phyloP scores from a whole-genome alignment of 2,329 filamentous ascomycete genomes.

The Ophiostoma angusticollis region DNA sequence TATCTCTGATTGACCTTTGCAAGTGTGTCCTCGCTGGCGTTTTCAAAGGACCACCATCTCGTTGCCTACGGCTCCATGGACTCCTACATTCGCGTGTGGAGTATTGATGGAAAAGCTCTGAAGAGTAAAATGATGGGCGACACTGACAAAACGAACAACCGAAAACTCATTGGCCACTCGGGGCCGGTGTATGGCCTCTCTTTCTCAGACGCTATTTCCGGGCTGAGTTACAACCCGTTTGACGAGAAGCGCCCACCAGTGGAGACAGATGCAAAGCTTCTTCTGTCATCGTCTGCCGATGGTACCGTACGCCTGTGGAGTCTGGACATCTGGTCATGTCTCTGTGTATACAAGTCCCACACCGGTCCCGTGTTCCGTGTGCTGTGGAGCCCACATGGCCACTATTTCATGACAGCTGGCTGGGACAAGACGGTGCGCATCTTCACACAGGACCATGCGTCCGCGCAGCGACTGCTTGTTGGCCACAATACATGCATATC shows the following conservation, averaged over 20 bases:
- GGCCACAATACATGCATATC: constrained; percentile 93
- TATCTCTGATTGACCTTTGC: neutral
- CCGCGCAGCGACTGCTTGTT: constrained; percentile 74
- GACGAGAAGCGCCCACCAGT: constrained; percentile 32
- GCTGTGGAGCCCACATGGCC: constrained; percentile 81
- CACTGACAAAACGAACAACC: constrained; percentile 50
- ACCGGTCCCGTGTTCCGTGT: constrained; percentile 81
- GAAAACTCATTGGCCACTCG: constrained; percentile 74
- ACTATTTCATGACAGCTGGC: constrained; percentile 83
- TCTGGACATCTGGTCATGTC: constrained; percentile 77
- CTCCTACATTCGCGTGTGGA: constrained; percentile 93
- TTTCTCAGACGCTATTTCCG: constrained; percentile 62
- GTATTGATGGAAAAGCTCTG: constrained; percentile 71
- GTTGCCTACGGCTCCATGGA: constrained; percentile 84
- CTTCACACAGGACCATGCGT: constrained; percentile 88
- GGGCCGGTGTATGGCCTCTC: constrained; percentile 80
- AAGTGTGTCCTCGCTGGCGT: constrained; percentile 85
- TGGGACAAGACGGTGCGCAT: constrained; percentile 84
- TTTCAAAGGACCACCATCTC: constrained; percentile 79
- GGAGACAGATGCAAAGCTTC: constrained; percentile 53
- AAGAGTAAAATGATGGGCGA: constrained; percentile 49
- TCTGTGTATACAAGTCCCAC: constrained; percentile 90
- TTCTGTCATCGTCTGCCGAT: constrained; percentile 80
- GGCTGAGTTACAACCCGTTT: constrained; percentile 36
- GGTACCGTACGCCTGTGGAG: constrained; percentile 87